Conservation (phyloP, 345 rosid species). For the Nasturtium officinale region DNA sequence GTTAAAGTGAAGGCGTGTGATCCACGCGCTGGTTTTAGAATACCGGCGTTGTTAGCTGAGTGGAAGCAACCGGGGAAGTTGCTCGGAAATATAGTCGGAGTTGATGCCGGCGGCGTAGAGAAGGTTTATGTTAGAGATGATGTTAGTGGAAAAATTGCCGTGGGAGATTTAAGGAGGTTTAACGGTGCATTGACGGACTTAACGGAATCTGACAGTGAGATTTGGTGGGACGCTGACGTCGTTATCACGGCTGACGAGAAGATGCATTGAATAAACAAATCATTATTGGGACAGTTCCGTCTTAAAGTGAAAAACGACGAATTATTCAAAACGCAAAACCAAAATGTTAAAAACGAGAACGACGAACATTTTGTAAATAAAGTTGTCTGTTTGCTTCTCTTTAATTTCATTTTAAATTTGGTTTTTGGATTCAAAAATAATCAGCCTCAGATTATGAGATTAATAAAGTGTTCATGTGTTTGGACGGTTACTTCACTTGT, state of each 20-base stretch:
- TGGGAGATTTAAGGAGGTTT: conserved; percentile 72
- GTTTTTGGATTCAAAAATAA: neutral
- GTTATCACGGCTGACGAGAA: conserved; percentile 41
- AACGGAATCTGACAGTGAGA: conserved; percentile 55
- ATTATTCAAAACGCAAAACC: conserved; percentile 15
- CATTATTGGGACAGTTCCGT: conserved; percentile 24
- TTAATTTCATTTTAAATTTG: neutral
- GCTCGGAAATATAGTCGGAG: conserved; percentile 48
- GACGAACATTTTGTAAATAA: conserved; percentile 16
- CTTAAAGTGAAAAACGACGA: conserved; percentile 1
- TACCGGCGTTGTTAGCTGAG: conserved; percentile 68
- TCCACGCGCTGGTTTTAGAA: conserved; percentile 50
- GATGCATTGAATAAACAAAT: neutral
- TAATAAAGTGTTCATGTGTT: conserved; percentile 8
- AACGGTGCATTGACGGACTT: conserved; percentile 52
- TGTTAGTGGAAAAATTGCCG: conserved; percentile 53
- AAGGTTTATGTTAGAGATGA: conserved; percentile 56
- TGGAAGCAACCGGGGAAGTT: conserved; percentile 54
- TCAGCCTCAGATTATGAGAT: neutral
- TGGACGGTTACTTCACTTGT: neutral
- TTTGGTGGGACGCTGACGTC: conserved; percentile 78
- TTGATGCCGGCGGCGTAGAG: conserved; percentile 48
- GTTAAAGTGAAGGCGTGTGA: conserved; percentile 63
- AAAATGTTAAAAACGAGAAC: conserved; percentile 8
- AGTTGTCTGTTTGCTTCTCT: conserved; percentile 15